Conservation (phyloP, 208 protist species). For the Balamuthia mandrillaris region DNA sequence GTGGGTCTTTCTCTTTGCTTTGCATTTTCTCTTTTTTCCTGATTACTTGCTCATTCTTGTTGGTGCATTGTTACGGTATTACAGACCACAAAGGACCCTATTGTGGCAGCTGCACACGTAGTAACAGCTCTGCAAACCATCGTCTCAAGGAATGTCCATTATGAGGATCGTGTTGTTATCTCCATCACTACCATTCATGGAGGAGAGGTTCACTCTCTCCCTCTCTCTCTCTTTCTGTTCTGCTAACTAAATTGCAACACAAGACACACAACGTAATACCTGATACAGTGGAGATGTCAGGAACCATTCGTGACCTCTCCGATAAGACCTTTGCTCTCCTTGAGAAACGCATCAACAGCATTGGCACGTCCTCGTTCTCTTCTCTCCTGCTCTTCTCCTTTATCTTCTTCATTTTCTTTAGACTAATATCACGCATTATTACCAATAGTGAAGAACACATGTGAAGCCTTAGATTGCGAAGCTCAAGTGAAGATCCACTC, state of each 20-base stretch:
- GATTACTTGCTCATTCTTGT: background rate
- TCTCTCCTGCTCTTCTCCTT: no score
- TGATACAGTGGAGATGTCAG: slow-evolving; percentile 30
- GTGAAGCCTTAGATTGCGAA: background rate
- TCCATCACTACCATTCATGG: slow-evolving; percentile 43
- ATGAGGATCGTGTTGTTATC: slow-evolving; percentile 33
- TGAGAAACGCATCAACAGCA: background rate
- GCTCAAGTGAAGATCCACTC: background rate
- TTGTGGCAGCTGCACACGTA: background rate
- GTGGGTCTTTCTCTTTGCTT: background rate
- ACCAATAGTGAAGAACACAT: slow-evolving; percentile 2
- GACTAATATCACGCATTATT: no score
- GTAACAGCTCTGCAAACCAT: slow-evolving; percentile 38
- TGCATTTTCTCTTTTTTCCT: background rate
- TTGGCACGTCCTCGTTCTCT: background rate
- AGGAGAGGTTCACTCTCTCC: no score
- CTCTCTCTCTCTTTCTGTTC: no score
- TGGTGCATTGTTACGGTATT: background rate
- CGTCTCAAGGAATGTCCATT: slow-evolving; percentile 41
- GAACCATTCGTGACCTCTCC: slow-evolving; percentile 43
- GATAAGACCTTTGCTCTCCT: slow-evolving; percentile 1
- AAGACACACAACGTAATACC: slow-evolving; percentile 56
- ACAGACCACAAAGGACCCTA: slow-evolving; percentile 22
- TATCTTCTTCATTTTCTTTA: no score
- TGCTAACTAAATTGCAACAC: no score